These are phyloP conservation scores for Ambispora gerdemannii DNA, from an alignment of 192 early-diverging fungal species.

Conservation along the genomic window DNA sequence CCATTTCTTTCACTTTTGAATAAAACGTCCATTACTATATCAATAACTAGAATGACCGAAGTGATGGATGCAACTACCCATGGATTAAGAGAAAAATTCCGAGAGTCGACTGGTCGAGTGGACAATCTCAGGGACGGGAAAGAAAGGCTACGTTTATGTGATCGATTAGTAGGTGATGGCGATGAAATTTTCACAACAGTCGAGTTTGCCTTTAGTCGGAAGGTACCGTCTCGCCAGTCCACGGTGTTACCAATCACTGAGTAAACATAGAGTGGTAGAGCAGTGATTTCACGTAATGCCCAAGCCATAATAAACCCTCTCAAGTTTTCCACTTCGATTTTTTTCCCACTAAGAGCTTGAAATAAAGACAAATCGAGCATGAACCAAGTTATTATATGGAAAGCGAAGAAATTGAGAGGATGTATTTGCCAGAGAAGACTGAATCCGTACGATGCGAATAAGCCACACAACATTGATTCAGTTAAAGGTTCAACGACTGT, in stretches of 20 bases:
- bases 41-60: slow-evolving; percentile 37
- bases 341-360: slow-evolving; percentile 35
- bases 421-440: slow-evolving; percentile 52
- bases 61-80: slow-evolving; percentile 40
- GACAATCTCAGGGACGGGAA: slow-evolving; percentile 30
- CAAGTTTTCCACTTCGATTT: slow-evolving; percentile 34
- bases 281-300: slow-evolving; percentile 75
- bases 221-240: slow-evolving; percentile 83
- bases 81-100: slow-evolving; percentile 36
- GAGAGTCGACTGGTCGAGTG: slow-evolving; percentile 31
- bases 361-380: slow-evolving; percentile 57
- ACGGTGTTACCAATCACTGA: slow-evolving; percentile 81
- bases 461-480: slow-evolving; percentile 78
- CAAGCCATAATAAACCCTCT: slow-evolving; percentile 68
- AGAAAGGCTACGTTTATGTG: neutral
- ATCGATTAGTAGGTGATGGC: slow-evolving; percentile 24
- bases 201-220: slow-evolving; percentile 56
- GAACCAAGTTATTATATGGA: slow-evolving; percentile 62
- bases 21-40: slow-evolving; percentile 43
- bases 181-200: slow-evolving; percentile 48
- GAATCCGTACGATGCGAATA: slow-evolving; percentile 69
- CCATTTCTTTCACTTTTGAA: slow-evolving; percentile 45
- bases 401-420: slow-evolving; percentile 43
- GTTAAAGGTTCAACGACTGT: slow-evolving; percentile 92
- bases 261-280: slow-evolving; percentile 79